Evolutionary conservation across 2,329 filamentous ascomycete species (phyloP).

Genomic region (Fusarium domesticum): DNA sequence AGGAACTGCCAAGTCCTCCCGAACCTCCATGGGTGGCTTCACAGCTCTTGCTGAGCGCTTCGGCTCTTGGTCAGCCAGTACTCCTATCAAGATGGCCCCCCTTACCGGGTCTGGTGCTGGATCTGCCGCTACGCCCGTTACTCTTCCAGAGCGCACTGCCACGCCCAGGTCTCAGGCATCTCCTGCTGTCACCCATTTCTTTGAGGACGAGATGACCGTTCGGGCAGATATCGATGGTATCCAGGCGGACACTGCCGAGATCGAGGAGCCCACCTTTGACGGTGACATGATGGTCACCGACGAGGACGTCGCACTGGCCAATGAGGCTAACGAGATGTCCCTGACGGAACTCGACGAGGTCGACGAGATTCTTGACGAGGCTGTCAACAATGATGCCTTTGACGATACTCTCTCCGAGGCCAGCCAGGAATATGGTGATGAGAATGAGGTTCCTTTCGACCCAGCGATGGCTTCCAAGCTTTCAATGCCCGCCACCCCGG

Average conservation of each 20-base stretch:
- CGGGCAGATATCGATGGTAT: slow-evolving; percentile 26
- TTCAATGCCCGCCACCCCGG: slow-evolving; percentile 52
- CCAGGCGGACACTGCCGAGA: slow-evolving; percentile 14
- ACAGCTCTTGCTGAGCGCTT: slow-evolving; percentile 63
- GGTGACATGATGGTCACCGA: slow-evolving; percentile 45
- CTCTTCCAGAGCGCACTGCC: slow-evolving; percentile 1
- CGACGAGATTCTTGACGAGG: slow-evolving; percentile 38
- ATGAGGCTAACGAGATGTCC: slow-evolving; percentile 60
- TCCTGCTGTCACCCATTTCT: slow-evolving; percentile 50
- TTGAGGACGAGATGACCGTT: slow-evolving; percentile 58
- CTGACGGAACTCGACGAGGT: slow-evolving; percentile 45
- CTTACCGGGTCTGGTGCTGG: slow-evolving; percentile 33
- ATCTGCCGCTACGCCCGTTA: slow-evolving; percentile 37
- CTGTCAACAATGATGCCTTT: slow-evolving; percentile 32
- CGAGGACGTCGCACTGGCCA: slow-evolving; percentile 56
- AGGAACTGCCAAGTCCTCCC: slow-evolving; percentile 16
- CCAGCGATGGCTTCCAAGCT: slow-evolving; percentile 38
- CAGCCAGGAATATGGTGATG: slow-evolving; percentile 65
- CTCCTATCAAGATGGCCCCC: slow-evolving; percentile 37
- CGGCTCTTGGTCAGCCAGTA: slow-evolving; percentile 60
- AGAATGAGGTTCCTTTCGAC: slow-evolving; percentile 59
- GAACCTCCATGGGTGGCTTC: slow-evolving; percentile 48
- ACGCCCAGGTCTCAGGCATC: slow-evolving; percentile 32
- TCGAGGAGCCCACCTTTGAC: slow-evolving; percentile 38
- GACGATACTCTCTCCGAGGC: slow-evolving; percentile 56